Evolutionary conservation across 2,329 filamentous ascomycete genomes (phyloP).

Genomic region (Ophiocordyceps robertsii): DNA sequence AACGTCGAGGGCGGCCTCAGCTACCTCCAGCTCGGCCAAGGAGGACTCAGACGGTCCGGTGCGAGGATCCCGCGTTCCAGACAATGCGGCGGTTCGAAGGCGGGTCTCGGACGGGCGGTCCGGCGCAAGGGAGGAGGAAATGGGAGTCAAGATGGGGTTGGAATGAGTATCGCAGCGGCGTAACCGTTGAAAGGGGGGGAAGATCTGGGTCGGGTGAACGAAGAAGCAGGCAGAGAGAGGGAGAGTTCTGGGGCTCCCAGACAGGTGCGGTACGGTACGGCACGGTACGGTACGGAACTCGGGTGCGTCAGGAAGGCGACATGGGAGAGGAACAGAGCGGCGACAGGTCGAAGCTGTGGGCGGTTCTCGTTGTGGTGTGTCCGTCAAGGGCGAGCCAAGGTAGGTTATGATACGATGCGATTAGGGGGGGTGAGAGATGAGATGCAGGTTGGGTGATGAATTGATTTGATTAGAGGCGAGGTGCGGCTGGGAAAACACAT

Average conservation of each 20-base stretch:
- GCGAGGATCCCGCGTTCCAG: slow-evolving; percentile 17
- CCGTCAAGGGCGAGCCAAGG: too few species aligned
- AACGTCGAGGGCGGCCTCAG: slow-evolving; percentile 9
- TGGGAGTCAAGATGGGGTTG: neutral
- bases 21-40: slow-evolving; percentile 11
- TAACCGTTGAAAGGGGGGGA: neutral
- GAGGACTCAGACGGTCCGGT: slow-evolving; percentile 21
- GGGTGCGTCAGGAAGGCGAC: too few species aligned
- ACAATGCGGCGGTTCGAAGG: slow-evolving; percentile 23
- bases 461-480: neutral
- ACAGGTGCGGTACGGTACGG: too few species aligned
- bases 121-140: neutral
- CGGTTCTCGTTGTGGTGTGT: too few species aligned
- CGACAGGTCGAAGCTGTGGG: too few species aligned
- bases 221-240: too few species aligned
- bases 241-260: too few species aligned
- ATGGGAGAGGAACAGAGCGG: too few species aligned
- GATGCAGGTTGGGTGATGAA: neutral
- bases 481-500: neutral
- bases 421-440: neutral
- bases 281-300: too few species aligned
- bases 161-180: neutral
- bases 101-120: slow-evolving; percentile 7
- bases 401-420: neutral
- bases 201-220: too few species aligned